Conservation (phyloP, 2,329 filamentous ascomycete genomes). For the Annulohypoxylon truncatum region DNA sequence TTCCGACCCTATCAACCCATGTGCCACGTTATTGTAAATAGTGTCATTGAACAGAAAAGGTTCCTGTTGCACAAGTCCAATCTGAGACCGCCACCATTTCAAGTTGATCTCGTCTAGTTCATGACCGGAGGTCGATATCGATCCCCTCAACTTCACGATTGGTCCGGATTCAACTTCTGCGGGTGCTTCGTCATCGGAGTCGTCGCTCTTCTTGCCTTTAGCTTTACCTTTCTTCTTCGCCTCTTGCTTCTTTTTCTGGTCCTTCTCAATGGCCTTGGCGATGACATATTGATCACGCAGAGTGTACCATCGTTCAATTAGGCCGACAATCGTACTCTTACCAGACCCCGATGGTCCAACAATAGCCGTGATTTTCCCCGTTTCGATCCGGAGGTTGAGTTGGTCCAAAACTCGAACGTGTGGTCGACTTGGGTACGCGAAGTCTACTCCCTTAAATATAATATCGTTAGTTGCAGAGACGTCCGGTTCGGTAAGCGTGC, state of each 20-base stretch:
- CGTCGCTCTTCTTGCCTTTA: slow-evolving; percentile 46
- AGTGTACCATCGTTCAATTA: slow-evolving; percentile 79
- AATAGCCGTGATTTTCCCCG: slow-evolving; percentile 77
- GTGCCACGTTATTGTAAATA: slow-evolving; percentile 71
- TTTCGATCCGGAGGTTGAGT: slow-evolving; percentile 67
- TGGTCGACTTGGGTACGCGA: slow-evolving; percentile 76
- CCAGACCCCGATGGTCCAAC: slow-evolving; percentile 79
- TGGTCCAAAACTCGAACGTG: slow-evolving; percentile 72
- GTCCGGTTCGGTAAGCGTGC: slow-evolving; percentile 60
- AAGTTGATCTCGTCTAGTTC: slow-evolving; percentile 69
- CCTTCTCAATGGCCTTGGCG: slow-evolving; percentile 61
- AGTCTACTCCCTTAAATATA: slow-evolving; percentile 72
- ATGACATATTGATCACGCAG: slow-evolving; percentile 65
- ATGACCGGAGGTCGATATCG: slow-evolving; percentile 64
- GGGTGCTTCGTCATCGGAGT: slow-evolving; percentile 45
- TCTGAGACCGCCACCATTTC: slow-evolving; percentile 71
- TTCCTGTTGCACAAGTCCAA: slow-evolving; percentile 75
- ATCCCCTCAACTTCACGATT: slow-evolving; percentile 61
- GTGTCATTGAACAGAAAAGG: slow-evolving; percentile 75
- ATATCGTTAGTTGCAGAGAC: slow-evolving; percentile 65
- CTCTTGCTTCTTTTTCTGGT: slow-evolving; percentile 57
- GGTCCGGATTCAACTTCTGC: slow-evolving; percentile 52
- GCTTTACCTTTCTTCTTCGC: slow-evolving; percentile 53
- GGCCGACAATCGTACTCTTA: slow-evolving; percentile 78
- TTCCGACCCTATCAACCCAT: slow-evolving; percentile 65